These are phyloP conservation scores for Zygosaccharomyces siamensis DNA, from an alignment of 805 yeast species.

Conservation along the genomic window DNA sequence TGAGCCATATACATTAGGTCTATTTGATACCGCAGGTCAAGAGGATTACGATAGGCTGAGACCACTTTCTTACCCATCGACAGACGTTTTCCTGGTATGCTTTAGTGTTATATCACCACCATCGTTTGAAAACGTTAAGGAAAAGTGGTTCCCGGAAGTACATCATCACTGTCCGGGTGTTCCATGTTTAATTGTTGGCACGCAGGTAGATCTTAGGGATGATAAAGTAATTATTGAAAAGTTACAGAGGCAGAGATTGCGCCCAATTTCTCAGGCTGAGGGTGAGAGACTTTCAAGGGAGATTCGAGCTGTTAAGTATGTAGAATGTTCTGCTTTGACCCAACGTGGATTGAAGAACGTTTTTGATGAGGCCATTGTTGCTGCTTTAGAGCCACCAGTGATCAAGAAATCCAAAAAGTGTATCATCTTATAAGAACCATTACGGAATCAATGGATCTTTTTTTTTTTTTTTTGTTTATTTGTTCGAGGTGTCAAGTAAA, in stretches of 20 bases:
- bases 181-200: conserved; percentile 94
- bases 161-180: conserved; percentile 98
- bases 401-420: conserved; percentile 74
- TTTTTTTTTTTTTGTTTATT: conserved; percentile 3
- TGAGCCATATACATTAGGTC: conserved; percentile 95
- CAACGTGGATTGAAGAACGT: conserved; percentile 96
- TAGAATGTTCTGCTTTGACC: conserved; percentile 95
- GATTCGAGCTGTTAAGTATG: conserved; percentile 91
- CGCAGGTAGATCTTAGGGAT: conserved; percentile 91
- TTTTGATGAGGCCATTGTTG: conserved; percentile 98
- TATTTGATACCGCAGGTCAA: conserved; percentile 98
- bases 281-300: conserved; percentile 94
- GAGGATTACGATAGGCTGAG: conserved; percentile 97
- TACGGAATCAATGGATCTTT: conserved; percentile 3
- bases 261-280: conserved; percentile 78
- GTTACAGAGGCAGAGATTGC: conserved; percentile 82
- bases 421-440: conserved; percentile 56
- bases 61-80: conserved; percentile 94
- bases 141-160: conserved; percentile 98
- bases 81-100: conserved; percentile 94
- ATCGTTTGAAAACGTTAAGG: conserved; percentile 93
- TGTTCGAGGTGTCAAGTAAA: background rate
- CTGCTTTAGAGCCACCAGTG: conserved; percentile 95
- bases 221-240: conserved; percentile 88
- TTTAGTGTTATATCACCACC: conserved; percentile 97